Evolutionary conservation across 1,284 basidiomycete species (phyloP), one percentile per base, ranked within the genome.

Genomic region (Marasmius tenuissimus): DNA sequence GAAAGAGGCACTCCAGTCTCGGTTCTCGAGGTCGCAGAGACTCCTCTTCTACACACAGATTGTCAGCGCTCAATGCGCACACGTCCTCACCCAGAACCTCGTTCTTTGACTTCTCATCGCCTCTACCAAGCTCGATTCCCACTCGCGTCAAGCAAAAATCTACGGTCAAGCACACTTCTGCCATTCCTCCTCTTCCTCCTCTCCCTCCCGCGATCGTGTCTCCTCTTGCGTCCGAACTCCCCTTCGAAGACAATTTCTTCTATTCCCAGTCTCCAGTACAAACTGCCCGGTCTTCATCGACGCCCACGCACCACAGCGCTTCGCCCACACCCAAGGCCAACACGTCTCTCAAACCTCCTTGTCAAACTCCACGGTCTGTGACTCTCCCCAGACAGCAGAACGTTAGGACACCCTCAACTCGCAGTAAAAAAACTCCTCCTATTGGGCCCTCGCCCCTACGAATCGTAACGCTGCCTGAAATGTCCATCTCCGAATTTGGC

Each of bases 371-470:
- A 27, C 48, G 27, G 11, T 35, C 58, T 56, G 45, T 58, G 27
- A 61, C 57, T 5, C 50, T 56, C 37, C 65, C 58, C 4, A 59
- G 57, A 56, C 57, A 59, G 39, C 64, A 68, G 54, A 59, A 54
- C 42, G 45, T 55, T 61, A 61, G 66, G 42, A 62, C 58, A 16
- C 58, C 64, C 50, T 69, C 68, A 40, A 35, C 71, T 20, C 69
- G 75, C 33, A 61, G 63, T 52, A 71, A 69, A 27, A 73, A 71
- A 50, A 80, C 75, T 63, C 77, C 78, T 20, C 66, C 72, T 5
- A 60, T 77, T 27, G 78, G 77, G 1, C 80, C 78, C 22, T 82
- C 81, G 18, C 80, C 80, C 38, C 66, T 83, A 35, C 74, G 80
- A 47, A 71, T 71, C 48, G 76, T 79, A 76, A 77, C 76, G 22